A percentile compares a stretch with the other conserved stretches of the same genome.
These are phyloP conservation scores for Euphorbia tirucalli DNA, from an alignment of 345 rosid species.

Conservation along the genomic window DNA sequence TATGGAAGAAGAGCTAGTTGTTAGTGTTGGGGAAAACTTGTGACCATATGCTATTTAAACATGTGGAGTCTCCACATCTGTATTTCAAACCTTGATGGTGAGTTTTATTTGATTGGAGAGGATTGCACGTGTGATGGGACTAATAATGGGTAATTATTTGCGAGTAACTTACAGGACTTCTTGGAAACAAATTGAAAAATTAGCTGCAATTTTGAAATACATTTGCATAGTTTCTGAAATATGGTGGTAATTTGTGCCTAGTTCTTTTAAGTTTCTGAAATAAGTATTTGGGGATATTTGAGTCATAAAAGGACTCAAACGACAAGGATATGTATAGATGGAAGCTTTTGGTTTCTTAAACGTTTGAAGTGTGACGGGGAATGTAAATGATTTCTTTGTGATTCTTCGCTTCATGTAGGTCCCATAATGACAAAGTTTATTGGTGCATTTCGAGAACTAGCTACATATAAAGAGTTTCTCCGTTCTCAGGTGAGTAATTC, in stretches of 20 bases:
- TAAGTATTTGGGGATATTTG: neutral
- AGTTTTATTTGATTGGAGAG: neutral
- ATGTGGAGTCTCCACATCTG: neutral
- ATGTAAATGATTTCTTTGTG: constrained; percentile 1
- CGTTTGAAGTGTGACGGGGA: neutral
- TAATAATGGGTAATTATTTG: neutral
- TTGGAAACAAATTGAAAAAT: neutral
- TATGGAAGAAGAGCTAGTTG: neutral
- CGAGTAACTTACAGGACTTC: neutral
- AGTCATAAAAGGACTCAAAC: neutral
- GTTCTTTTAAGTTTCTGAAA: neutral
- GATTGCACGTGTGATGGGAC: neutral
- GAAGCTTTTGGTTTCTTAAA: constrained; percentile 8
- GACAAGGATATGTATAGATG: neutral
- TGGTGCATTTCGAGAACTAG: constrained; percentile 71
- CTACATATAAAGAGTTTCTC: constrained; percentile 76
- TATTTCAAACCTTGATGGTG: neutral
- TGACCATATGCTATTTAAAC: no score
- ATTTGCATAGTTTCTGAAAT: neutral
- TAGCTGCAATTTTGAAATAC: neutral
- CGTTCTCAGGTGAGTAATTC: constrained; percentile 64
- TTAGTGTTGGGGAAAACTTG: neutral
- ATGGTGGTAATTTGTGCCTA: neutral
- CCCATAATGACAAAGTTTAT: constrained; percentile 73
- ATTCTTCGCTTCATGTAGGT: constrained; percentile 43